phyloP scores from a whole-genome alignment of 1,139 yeast genomes.

The Lodderomyces jiufengensis region DNA sequence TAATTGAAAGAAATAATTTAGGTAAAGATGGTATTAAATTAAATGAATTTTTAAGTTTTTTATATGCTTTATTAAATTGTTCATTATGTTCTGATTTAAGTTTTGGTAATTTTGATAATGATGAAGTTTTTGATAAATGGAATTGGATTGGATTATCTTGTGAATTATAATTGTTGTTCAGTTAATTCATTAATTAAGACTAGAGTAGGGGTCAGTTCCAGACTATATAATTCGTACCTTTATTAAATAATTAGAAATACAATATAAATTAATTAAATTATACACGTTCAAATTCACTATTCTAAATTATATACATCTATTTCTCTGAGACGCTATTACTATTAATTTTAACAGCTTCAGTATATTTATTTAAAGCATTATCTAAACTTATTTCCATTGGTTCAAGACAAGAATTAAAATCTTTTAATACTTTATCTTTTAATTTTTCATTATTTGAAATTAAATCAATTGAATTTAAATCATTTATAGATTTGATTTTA shows the following conservation, averaged over 20 bases:
- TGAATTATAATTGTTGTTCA: slow-evolving; percentile 5
- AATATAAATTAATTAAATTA: too few species aligned
- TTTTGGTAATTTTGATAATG: neutral
- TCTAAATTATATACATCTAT: too few species aligned
- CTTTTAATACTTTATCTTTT: slow-evolving; percentile 32
- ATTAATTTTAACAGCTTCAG: slow-evolving; percentile 21
- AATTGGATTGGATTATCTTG: slow-evolving; percentile 12
- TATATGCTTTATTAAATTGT: slow-evolving; percentile 4
- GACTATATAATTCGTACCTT: too few species aligned
- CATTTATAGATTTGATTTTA: slow-evolving; percentile 16
- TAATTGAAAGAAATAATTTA: slow-evolving; percentile 6
- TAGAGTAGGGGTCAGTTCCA: too few species aligned
- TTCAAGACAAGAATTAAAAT: slow-evolving; percentile 28
- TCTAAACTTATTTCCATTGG: slow-evolving; percentile 30
- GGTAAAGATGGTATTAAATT: too few species aligned
- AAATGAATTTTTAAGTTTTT: too few species aligned
- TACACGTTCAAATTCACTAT: too few species aligned
- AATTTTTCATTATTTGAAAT: slow-evolving; percentile 26
- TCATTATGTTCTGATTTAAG: slow-evolving; percentile 6
- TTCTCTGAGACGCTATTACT: slow-evolving; percentile 11
- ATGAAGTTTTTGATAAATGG: slow-evolving; percentile 9
- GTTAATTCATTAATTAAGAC: slow-evolving; percentile 1
- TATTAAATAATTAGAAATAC: too few species aligned
- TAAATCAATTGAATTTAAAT: slow-evolving; percentile 12
- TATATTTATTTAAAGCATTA: slow-evolving; percentile 31